Base-by-base conservation (phyloP, 345 rosid species). In the Eucalyptus guilfoylei region DNA sequence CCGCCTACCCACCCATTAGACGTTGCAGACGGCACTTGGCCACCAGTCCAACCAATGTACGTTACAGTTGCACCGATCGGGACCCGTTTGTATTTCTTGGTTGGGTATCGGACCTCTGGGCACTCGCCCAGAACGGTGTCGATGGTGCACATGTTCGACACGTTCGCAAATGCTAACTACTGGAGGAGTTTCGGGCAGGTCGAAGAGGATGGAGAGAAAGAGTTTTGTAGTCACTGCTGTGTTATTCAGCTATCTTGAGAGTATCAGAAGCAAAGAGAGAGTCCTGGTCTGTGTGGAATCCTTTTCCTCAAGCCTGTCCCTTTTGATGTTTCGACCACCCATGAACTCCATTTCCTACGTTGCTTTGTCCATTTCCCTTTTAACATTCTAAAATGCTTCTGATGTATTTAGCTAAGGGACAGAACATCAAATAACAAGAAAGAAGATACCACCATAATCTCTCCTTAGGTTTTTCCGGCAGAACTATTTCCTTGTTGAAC, bases 221-320 rank as follows among this genome's bases (percentile, higher is more conserved):
- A 93, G 88, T 91, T 94, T 3, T 93, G 94, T 58, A 89, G 93
- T 86, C 96, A 95, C 42, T 95, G 96, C 45, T 94, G 95, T 86
- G 95, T 92, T 4, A 89, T 93, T 83, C 91, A 90, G 86, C 80
- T 90, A 49, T 80, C 89, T 28, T 89, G 47, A 81, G 40, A 72
- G 42, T 23, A 72, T 37, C 81, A 40, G 45, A 72, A 72, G 45
- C 14, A 19, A 19, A 72, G 81, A 72, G 81, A 72, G 81, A 72
- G 45, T 37, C 14, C 81, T 37, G 8, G 81, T 21, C 81, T 19
- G 45, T 6, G 45, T 19, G 45, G 45, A 72, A 72, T 19, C 81
- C 13, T 10, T 19, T 40, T 19, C 26, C 80, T 34, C 42, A 69
- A 34, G 62, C 80, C 42, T 17, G 81, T 72, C 21, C 28, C 81